A percentile compares a stretch with the other conserved stretches of the same genome.
phyloP scores from a whole-genome alignment of 148 eudicot genomes.

The Silene uniflora region DNA sequence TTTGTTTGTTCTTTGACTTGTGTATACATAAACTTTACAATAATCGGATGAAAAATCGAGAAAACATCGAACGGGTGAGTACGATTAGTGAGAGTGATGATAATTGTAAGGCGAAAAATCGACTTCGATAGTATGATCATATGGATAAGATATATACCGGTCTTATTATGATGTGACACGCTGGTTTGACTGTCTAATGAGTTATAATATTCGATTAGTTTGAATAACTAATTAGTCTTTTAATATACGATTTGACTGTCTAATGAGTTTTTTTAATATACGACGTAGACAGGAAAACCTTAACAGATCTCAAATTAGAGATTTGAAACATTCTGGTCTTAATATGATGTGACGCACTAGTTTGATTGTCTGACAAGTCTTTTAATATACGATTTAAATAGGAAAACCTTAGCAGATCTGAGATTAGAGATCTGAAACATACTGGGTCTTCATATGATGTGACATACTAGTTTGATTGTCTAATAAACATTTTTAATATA shows the following conservation, averaged over 20 bases:
- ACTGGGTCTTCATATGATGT: neutral
- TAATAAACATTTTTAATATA: constrained; percentile 4
- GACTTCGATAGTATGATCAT: neutral
- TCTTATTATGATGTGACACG: neutral
- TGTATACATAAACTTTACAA: neutral
- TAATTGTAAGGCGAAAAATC: neutral
- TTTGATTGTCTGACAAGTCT: neutral
- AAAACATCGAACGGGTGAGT: neutral
- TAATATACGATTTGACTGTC: neutral
- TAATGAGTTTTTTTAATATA: neutral
- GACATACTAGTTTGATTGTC: constrained; percentile 4
- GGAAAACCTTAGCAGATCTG: neutral
- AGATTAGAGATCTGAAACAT: neutral
- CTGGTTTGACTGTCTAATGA: constrained; percentile 10
- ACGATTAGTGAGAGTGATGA: neutral
- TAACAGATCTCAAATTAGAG: neutral
- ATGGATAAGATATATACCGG: neutral
- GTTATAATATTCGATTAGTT: neutral
- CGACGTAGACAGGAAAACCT: neutral
- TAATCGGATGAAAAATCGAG: neutral
- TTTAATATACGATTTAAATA: neutral
- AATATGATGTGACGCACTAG: constrained; percentile 4
- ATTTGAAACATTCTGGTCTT: neutral
- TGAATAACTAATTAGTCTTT: constrained; percentile 9
- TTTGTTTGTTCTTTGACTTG: neutral